Conservation (phyloP, 2,329 filamentous ascomycete species). For the Pestalotiopsis sp. region DNA sequence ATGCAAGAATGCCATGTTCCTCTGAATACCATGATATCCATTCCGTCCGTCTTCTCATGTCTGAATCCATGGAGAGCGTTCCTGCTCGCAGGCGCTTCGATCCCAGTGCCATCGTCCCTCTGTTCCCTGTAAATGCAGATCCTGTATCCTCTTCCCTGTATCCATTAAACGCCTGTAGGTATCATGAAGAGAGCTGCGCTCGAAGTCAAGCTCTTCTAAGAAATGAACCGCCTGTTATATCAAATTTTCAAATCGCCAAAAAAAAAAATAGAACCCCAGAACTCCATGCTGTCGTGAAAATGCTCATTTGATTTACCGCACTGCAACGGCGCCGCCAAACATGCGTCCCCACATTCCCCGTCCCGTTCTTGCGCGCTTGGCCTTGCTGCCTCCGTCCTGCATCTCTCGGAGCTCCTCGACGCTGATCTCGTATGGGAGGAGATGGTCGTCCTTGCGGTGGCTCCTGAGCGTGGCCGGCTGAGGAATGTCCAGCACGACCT, state of each 20-base stretch:
- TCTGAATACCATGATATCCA: not conserved
- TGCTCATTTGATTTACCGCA: conserved; percentile 32
- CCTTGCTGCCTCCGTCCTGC: conserved; percentile 46
- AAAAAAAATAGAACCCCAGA: conserved; percentile 1
- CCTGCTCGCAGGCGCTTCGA: not conserved
- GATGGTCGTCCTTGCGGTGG: conserved; percentile 29
- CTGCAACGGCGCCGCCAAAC: conserved; percentile 47
- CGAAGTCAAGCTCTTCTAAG: conserved; percentile 2
- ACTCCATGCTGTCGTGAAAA: conserved; percentile 17
- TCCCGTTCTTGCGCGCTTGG: conserved; percentile 50
- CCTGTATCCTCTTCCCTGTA: not conserved
- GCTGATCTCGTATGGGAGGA: conserved; percentile 60
- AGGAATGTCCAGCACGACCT: conserved; percentile 43
- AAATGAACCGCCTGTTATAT: conserved; percentile 5
- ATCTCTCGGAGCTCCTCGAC: conserved; percentile 53
- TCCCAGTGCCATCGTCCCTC: not conserved
- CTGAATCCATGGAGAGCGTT: not conserved
- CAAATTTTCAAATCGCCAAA: not conserved
- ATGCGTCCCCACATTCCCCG: conserved; percentile 58
- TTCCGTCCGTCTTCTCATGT: not conserved
- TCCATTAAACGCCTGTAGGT: conserved; percentile 12
- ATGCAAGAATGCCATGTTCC: not conserved
- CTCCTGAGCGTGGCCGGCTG: conserved; percentile 39
- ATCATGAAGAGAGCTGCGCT: conserved; percentile 4
- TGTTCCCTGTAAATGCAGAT: conserved; percentile 8